Evolutionary conservation across 192 early-diverging fungal species (phyloP).

Genomic region (Coemansia sp.): DNA sequence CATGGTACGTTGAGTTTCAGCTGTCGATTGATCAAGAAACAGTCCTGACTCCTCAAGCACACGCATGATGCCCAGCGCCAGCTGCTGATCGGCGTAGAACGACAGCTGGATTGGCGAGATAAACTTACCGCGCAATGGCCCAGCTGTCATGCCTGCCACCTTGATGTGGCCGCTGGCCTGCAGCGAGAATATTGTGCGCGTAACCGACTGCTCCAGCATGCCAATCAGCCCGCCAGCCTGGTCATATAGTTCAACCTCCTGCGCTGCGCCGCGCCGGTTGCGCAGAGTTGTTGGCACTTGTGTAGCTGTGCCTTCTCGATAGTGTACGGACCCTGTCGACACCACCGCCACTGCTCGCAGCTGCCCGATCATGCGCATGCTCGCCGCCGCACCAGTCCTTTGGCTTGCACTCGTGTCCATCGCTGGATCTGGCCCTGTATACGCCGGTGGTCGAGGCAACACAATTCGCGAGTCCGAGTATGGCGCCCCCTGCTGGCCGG

Average conservation of each 20-base stretch:
- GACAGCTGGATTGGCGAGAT: constrained; percentile 39
- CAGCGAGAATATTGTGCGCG: constrained; percentile 28
- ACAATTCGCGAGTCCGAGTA: neutral
- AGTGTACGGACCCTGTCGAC: constrained; percentile 33
- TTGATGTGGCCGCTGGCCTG: constrained; percentile 27
- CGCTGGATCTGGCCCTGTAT: neutral
- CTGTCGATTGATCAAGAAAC: constrained; percentile 43
- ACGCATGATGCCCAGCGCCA: constrained; percentile 25
- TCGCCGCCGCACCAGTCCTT: neutral
- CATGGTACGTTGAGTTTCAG: constrained; percentile 28
- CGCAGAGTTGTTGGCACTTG: constrained; percentile 36
- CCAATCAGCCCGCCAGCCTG: constrained; percentile 25
- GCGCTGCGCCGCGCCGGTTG: constrained; percentile 17
- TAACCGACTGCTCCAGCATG: constrained; percentile 41
- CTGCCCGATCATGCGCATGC: constrained; percentile 46
- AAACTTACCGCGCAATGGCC: constrained; percentile 36
- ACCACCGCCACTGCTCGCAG: constrained; percentile 32
- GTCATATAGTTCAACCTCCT: constrained; percentile 40
- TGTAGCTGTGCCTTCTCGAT: constrained; percentile 15
- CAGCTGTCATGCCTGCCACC: constrained; percentile 21
- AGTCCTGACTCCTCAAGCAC: constrained; percentile 33
- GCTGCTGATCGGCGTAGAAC: constrained; percentile 27
- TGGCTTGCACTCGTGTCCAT: neutral
- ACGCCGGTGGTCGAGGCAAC: too few species aligned
- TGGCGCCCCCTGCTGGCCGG: neutral